phyloP scores from a whole-genome alignment of 371 early-diverging fungal species.

The Apophysomyces trapeziformis region DNA sequence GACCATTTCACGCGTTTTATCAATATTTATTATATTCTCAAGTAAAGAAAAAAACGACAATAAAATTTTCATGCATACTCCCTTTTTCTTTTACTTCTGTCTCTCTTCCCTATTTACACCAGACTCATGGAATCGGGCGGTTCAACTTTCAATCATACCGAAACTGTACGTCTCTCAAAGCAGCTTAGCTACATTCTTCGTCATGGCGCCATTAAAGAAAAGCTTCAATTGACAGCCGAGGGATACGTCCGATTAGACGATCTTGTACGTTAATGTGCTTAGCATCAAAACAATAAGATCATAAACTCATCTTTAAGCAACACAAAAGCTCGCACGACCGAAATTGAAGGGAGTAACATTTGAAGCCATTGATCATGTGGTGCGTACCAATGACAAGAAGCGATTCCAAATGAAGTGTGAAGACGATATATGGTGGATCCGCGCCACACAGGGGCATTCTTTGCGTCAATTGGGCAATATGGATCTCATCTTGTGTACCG shows the following conservation, averaged over 20 bases:
- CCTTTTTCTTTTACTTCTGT: not conserved
- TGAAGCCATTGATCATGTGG: conserved; percentile 62
- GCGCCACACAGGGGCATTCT: conserved; percentile 90
- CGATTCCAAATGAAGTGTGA: conserved; percentile 64
- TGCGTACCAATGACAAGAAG: conserved; percentile 79
- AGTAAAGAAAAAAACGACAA: no score
- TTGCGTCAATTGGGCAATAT: conserved; percentile 52
- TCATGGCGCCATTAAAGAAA: conserved; percentile 83
- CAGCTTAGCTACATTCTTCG: conserved; percentile 78
- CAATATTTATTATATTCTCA: no score
- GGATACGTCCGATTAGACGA: conserved; percentile 74
- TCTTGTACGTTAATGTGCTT: conserved; percentile 42
- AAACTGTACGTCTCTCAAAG: conserved; percentile 67
- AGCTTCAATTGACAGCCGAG: conserved; percentile 70
- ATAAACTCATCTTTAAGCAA: not conserved
- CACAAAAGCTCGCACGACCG: conserved; percentile 42
- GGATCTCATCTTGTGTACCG: conserved; percentile 38
- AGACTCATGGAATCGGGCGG: not conserved
- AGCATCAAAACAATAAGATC: not conserved
- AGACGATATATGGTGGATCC: conserved; percentile 60
- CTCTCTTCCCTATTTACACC: not conserved
- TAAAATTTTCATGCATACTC: no score
- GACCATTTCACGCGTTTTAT: not conserved
- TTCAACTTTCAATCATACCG: not conserved
- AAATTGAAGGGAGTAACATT: conserved; percentile 61